Conservation (phyloP, 345 rosid species). For the Boechera stricta region DNA sequence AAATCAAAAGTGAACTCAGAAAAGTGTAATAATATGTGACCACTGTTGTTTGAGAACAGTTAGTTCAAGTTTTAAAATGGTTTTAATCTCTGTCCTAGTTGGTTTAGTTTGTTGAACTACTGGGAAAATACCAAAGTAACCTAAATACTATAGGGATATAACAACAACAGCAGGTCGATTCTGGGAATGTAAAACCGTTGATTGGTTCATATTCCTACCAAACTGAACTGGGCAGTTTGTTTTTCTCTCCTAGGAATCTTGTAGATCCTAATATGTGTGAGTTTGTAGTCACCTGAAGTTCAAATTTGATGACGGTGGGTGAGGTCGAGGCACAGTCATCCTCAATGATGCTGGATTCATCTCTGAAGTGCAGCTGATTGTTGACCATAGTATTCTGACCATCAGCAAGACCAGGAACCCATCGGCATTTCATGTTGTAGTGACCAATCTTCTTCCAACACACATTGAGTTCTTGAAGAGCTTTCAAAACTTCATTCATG, state of each 20-base stretch:
- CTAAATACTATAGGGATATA: background rate
- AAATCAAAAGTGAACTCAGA: background rate
- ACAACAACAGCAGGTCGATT: background rate
- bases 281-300: constrained; percentile 72
- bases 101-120: constrained; percentile 8
- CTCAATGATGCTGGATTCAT: constrained; percentile 71
- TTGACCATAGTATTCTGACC: constrained; percentile 46
- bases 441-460: constrained; percentile 97
- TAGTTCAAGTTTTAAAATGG: constrained; percentile 4
- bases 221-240: background rate
- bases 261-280: constrained; percentile 4
- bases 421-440: constrained; percentile 95
- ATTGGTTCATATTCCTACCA: background rate
- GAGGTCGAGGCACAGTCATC: constrained; percentile 52
- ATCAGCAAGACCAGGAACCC: constrained; percentile 68
- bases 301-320: constrained; percentile 78
- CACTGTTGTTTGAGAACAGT: background rate
- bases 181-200: background rate
- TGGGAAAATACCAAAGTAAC: constrained; percentile 1
- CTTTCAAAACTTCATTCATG: constrained; percentile 81
- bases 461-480: constrained; percentile 84
- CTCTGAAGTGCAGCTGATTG: constrained; percentile 48
- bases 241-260: background rate
- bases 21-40: background rate
- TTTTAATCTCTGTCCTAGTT: constrained; percentile 24